A percentile compares a stretch with the other conserved stretches of the same genome.
phyloP scores from a whole-genome alignment of 805 yeast genomes.

The Lipomyces yamanashiensis region DNA sequence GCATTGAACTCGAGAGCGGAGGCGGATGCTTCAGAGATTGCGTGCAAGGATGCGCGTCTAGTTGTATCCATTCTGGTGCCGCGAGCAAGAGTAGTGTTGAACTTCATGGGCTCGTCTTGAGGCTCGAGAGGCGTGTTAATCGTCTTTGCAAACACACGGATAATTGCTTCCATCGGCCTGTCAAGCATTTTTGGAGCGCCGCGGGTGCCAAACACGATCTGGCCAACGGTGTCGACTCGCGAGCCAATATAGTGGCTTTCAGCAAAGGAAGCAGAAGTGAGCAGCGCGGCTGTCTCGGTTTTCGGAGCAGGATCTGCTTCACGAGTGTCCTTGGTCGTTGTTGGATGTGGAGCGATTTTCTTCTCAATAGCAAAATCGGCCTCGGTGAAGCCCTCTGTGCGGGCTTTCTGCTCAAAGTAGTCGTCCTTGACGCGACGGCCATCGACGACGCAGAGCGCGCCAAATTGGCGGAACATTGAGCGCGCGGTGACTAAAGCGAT shows the following conservation, averaged over 20 bases:
- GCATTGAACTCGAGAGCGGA: slow-evolving; percentile 40
- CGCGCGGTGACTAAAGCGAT: slow-evolving; percentile 51
- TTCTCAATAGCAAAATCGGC: slow-evolving; percentile 51
- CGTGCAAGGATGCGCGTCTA: slow-evolving; percentile 16
- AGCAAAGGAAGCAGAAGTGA: neutral
- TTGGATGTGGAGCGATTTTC: neutral
- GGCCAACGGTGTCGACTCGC: slow-evolving; percentile 22
- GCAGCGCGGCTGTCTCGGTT: neutral
- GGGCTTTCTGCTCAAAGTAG: slow-evolving; percentile 57
- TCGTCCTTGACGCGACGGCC: slow-evolving; percentile 60
- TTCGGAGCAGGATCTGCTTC: slow-evolving; percentile 1
- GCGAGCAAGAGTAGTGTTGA: slow-evolving; percentile 24
- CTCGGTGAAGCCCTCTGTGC: slow-evolving; percentile 52
- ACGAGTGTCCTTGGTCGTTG: slow-evolving; percentile 10
- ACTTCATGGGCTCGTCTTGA: slow-evolving; percentile 31
- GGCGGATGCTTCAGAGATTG: slow-evolving; percentile 39
- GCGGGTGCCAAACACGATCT: slow-evolving; percentile 31
- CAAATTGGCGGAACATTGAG: slow-evolving; percentile 55
- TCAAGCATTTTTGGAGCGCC: slow-evolving; percentile 18
- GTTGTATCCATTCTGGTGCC: slow-evolving; percentile 21
- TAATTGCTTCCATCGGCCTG: slow-evolving; percentile 20
- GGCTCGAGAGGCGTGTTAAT: slow-evolving; percentile 13
- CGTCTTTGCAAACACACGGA: slow-evolving; percentile 24
- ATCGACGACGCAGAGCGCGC: slow-evolving; percentile 53
- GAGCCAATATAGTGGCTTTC: slow-evolving; percentile 4